Evolutionary conservation across 345 rosid species (phyloP), one percentile per base, ranked within the genome.

Genomic region (Eucalyptus caleyi): DNA sequence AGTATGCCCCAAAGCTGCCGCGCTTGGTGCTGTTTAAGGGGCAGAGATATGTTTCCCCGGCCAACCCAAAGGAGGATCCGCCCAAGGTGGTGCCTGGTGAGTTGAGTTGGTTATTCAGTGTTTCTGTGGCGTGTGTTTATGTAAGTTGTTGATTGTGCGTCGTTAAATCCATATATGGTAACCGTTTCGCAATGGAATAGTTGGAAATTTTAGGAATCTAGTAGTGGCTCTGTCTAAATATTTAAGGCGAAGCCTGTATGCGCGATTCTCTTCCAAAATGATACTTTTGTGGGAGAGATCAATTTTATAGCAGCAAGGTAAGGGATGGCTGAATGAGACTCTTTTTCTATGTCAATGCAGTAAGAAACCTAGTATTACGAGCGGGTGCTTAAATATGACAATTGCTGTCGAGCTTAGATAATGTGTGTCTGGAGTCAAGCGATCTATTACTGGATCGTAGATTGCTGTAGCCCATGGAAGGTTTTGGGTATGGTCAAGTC

Each of bases 21-120:
- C 95, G 93, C 91, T 93, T 95, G 90, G 99, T 98, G 87, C 93
- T 93, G 94, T 96, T 95, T 93, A 98, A 95, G 93, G 98, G 99
- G 16, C 99, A 98, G 96, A 95, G 98, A 82, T 97, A 96, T 90
- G 93, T 92, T 5, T 94, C 94, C 69, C 94, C 96, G 4, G 94
- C 97, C 15, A 98, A 97, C 82, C 88, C 93, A 1, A 97, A 98
- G 95, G 98, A 96, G 89, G 98, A 96, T 91, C 97, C 97, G 7
- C 98, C 97, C 32, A 94, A 94, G 92, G 94, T 93, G 80, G 93
- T 98, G 40, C 98, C 97, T 50, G 99, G 99, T 98, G 87, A 54
- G 88, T 87, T 98, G 87, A 54, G 88, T 87, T 51, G 88, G 9
- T 37, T 87, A 50, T 87, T 37, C 16, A 81, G 26, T 62, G 47